Evolutionary conservation across 176 grass and related monocot species (phyloP).

Genomic region (Typha latifolia): DNA sequence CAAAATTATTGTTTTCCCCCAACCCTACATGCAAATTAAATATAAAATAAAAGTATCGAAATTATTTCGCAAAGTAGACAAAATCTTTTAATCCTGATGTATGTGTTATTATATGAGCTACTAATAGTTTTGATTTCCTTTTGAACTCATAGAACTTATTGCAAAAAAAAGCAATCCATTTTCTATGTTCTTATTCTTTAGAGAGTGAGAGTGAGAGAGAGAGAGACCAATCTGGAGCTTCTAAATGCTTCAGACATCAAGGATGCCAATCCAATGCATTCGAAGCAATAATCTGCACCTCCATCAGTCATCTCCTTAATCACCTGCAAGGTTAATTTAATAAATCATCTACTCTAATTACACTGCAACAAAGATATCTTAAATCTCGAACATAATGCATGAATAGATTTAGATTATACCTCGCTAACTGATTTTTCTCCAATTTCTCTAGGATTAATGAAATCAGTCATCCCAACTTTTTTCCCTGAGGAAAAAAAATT

Average conservation of each 20-base stretch:
- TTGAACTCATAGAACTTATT: too few species aligned
- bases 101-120: background rate
- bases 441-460: slow-evolving; percentile 39
- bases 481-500: slow-evolving; percentile 22
- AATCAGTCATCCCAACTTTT: slow-evolving; percentile 37
- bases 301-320: slow-evolving; percentile 42
- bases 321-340: slow-evolving; percentile 11
- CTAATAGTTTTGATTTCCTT: too few species aligned
- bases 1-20: slow-evolving; percentile 53
- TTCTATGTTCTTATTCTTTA: too few species aligned
- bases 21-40: slow-evolving; percentile 21
- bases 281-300: slow-evolving; percentile 60
- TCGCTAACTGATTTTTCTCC: slow-evolving; percentile 27
- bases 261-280: slow-evolving; percentile 29
- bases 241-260: slow-evolving; percentile 38
- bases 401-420: slow-evolving; percentile 7
- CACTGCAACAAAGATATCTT: background rate
- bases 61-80: too few species aligned
- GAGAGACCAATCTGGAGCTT: slow-evolving; percentile 14
- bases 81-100: background rate
- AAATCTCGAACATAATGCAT: too few species aligned
- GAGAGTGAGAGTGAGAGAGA: background rate
- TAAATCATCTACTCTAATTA: background rate
- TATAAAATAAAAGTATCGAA: background rate
- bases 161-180: too few species aligned